Evolutionary conservation across 2,329 filamentous ascomycete genomes (phyloP).

Genomic region (Aspergillus sp.): DNA sequence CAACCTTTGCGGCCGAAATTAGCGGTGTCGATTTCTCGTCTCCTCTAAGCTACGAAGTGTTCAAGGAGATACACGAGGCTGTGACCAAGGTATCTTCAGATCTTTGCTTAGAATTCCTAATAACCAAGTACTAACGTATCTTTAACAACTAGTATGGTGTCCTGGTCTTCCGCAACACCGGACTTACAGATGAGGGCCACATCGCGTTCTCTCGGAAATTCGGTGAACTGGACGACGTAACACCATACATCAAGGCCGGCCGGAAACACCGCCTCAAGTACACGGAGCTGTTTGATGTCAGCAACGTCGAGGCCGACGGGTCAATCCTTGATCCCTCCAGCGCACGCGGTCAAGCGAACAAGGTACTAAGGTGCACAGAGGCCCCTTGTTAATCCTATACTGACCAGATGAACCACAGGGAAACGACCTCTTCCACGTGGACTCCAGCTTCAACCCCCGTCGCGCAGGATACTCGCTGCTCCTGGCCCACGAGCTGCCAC

Average conservation of each 20-base stretch:
- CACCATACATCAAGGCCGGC: conserved; percentile 47
- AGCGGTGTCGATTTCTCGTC: background rate
- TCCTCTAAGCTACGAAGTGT: background rate
- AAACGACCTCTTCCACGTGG: conserved; percentile 56
- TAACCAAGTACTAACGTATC: background rate
- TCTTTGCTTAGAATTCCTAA: background rate
- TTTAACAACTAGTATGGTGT: background rate
- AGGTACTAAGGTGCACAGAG: background rate
- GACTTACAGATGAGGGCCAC: conserved; percentile 52
- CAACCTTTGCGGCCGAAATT: background rate
- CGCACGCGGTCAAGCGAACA: conserved; percentile 11
- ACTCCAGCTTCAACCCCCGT: conserved; percentile 57
- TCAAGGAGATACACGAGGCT: background rate
- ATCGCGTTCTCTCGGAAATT: conserved; percentile 52
- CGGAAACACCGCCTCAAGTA: conserved; percentile 50
- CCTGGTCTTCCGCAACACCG: conserved; percentile 21
- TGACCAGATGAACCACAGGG: conserved; percentile 30
- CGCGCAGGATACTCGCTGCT: conserved; percentile 55
- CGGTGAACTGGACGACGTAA: conserved; percentile 59
- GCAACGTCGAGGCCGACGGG: conserved; percentile 54
- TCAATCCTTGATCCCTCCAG: conserved; percentile 14
- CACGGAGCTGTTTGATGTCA: conserved; percentile 58
- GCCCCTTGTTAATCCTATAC: conserved; percentile 20
- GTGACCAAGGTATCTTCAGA: background rate
- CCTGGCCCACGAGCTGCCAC: conserved; percentile 51